phyloP scores from a whole-genome alignment of 1,284 basidiomycete genomes.

The Ceratobasidium sp. region DNA sequence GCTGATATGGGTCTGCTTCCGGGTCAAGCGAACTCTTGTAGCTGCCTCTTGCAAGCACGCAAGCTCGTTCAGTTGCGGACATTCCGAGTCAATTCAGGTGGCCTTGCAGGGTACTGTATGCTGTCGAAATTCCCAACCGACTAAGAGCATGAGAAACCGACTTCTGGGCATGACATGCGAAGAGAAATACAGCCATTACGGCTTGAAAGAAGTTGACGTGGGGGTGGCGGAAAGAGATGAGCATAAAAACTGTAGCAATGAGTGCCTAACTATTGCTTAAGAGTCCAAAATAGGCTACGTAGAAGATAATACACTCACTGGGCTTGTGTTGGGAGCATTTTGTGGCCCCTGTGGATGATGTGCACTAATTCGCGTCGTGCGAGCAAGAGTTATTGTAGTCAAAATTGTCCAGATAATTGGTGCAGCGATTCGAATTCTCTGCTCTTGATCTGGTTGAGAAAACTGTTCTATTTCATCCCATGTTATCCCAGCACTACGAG shows the following conservation, averaged over 20 bases:
- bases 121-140: neutral
- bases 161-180: conserved; percentile 21
- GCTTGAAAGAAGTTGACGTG: conserved; percentile 17
- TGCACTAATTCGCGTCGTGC: too few relatives aligned
- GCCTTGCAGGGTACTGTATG: neutral
- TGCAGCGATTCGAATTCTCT: too few relatives aligned
- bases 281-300: too few relatives aligned
- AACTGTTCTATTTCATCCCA: neutral
- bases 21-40: neutral
- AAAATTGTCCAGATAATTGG: too few relatives aligned
- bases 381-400: too few relatives aligned
- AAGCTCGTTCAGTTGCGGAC: neutral
- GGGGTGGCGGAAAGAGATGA: conserved; percentile 6
- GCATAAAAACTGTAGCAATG: neutral
- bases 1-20: neutral
- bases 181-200: conserved; percentile 7
- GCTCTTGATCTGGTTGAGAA: too few relatives aligned
- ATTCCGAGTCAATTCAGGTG: neutral
- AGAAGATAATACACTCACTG: too few relatives aligned
- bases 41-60: neutral
- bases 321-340: too few relatives aligned
- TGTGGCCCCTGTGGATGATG: too few relatives aligned
- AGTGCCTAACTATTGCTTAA: too few relatives aligned
- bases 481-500: neutral
- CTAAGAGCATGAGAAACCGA: neutral